phyloP scores from a whole-genome alignment of 2,329 filamentous ascomycete species.

The Xylariaceae sp. region DNA sequence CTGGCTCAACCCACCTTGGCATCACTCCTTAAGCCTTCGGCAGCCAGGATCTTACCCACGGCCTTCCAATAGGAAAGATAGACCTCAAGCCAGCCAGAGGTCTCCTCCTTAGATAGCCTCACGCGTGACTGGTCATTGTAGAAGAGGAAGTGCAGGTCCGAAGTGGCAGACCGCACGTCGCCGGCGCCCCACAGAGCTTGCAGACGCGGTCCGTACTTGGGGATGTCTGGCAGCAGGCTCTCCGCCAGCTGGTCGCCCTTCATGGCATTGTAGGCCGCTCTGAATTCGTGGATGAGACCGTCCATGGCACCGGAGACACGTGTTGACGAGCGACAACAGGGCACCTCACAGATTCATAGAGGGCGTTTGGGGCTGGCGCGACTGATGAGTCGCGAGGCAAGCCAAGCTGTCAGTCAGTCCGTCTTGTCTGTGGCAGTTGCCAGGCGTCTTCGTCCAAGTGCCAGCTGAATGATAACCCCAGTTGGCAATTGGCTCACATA shows the following conservation, averaged over 20 bases:
- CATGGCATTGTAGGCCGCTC: constrained; percentile 53
- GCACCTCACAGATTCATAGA: too few species aligned
- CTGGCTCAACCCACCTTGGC: constrained; percentile 19
- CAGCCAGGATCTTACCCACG: constrained; percentile 61
- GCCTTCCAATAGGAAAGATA: constrained; percentile 81
- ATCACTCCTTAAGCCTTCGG: constrained; percentile 42
- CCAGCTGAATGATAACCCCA: too few species aligned
- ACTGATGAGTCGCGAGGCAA: too few species aligned
- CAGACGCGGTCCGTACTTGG: constrained; percentile 57
- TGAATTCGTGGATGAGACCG: constrained; percentile 65
- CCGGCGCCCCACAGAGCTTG: constrained; percentile 64
- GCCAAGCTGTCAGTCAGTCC: too few species aligned
- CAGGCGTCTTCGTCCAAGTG: too few species aligned
- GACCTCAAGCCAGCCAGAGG: constrained; percentile 78
- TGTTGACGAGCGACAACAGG: too few species aligned
- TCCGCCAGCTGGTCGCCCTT: constrained; percentile 68
- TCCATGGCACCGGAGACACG: too few species aligned
- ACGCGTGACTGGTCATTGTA: constrained; percentile 48
- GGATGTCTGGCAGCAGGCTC: constrained; percentile 64
- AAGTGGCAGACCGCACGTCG: constrained; percentile 56
- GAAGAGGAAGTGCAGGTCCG: constrained; percentile 67
- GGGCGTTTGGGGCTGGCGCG: too few species aligned
- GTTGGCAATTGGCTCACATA: too few species aligned
- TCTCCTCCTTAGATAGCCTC: constrained; percentile 58
- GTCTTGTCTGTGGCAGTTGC: too few species aligned